Base-by-base conservation (phyloP, 768 basidiomycete genomes). In the Termitomyces heimii region DNA sequence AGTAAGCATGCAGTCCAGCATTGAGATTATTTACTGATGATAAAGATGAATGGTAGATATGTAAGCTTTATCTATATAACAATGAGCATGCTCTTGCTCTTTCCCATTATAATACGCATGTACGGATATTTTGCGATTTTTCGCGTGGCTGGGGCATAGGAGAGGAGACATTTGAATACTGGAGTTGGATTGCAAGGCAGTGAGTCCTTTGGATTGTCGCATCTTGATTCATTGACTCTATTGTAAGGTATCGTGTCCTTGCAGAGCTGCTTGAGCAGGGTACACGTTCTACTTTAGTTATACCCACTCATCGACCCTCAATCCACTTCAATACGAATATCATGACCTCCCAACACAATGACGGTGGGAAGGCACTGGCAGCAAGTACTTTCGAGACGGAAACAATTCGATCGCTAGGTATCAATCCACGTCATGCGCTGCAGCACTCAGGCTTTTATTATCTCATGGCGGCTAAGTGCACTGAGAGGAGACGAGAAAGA, bases 141-240 rank as follows among this genome's bases (percentile, higher is more conserved):
- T 89, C 90, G 5, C 75, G 89, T 20, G 87, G 88, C 0, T 98
- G 97, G 96, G 92, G 92, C 8, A 98, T 98, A 55, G 95, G 94
- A 16, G 93, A 95, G 64, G 92, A 94, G 65, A 97, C 92, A 0
- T 98, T 92, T 62, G 97, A 98, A 68, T 98, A 88, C 67, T 98
- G 96, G 96, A 91, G 90, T 62, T 99, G 95, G 96, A 78, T 94
- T 55, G 89, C 92, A 8, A 77, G 94, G 67, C 94, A 97, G 92
- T 94, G 65, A 55, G 88, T 78, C 18, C 10, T 37, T 35, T 42
- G 13, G 34, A n/a, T 50, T 39, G 55, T 20, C 39, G 5, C 45
- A 35, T 49, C 12, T 45, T 20, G n/a, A 49, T 22, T 20, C 34
- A 32, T 54, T 46, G 46, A 32, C 48, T 39, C 46, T 52, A 32